Percentiles rank a stretch among this genome's conserved stretches.
phyloP scores from a whole-genome alignment of 768 basidiomycete genomes.

The Cystofilobasidium macerans region DNA sequence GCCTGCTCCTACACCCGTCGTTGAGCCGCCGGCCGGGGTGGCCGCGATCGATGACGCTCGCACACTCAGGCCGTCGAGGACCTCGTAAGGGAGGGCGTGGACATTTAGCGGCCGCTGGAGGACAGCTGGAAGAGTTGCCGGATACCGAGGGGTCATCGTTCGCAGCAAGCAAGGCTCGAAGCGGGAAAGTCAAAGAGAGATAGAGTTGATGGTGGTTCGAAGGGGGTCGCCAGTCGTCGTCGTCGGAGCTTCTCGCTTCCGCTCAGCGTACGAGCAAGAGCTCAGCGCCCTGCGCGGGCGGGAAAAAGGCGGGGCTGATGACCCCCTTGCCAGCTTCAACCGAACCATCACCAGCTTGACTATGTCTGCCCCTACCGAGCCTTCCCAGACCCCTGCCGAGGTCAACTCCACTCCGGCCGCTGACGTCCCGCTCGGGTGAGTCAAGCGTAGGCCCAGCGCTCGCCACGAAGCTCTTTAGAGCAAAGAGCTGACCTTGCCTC shows the following conservation, averaged over 20 bases:
- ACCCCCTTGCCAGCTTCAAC: too few relatives aligned
- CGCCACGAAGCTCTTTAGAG: too few relatives aligned
- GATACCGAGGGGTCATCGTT: neutral
- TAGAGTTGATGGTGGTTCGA: too few relatives aligned
- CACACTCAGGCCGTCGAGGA: slow-evolving; percentile 60
- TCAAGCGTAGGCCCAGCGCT: too few relatives aligned
- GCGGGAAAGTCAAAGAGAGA: too few relatives aligned
- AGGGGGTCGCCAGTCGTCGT: too few relatives aligned
- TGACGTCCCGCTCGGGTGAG: slow-evolving; percentile 23
- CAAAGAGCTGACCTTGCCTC: too few relatives aligned
- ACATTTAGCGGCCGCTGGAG: slow-evolving; percentile 41
- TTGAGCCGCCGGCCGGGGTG: slow-evolving; percentile 20
- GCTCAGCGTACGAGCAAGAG: too few relatives aligned
- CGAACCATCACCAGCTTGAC: neutral
- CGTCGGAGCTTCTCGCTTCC: too few relatives aligned
- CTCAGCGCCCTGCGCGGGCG: too few relatives aligned
- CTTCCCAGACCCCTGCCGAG: neutral
- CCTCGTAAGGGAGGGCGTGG: slow-evolving; percentile 58
- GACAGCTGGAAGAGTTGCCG: neutral
- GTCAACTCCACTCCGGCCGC: slow-evolving; percentile 5
- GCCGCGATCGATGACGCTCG: slow-evolving; percentile 27
- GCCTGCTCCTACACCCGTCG: slow-evolving; percentile 50
- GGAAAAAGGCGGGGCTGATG: too few relatives aligned
- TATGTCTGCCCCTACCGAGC: slow-evolving; percentile 21
- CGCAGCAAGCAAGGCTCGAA: too few relatives aligned